Evolutionary conservation across 2,329 filamentous ascomycete species (phyloP).

Genomic region (Truncatella angustata): DNA sequence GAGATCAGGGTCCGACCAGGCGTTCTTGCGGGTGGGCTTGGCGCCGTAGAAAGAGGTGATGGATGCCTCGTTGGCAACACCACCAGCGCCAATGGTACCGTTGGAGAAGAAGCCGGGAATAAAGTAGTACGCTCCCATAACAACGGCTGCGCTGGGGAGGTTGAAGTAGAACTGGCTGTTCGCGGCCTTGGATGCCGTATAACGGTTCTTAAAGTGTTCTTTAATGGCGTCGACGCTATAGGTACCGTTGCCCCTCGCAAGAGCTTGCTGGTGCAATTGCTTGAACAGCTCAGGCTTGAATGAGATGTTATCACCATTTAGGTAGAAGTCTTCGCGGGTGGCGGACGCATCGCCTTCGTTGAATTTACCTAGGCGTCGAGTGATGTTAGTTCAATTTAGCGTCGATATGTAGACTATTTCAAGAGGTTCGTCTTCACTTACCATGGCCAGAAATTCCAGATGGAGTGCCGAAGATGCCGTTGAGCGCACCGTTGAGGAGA

Average conservation of each 20-base stretch:
- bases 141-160: conserved; percentile 13
- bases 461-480: conserved; percentile 13
- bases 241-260: conserved; percentile 12
- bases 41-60: conserved; percentile 17
- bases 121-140: conserved; percentile 16
- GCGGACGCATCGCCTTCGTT: conserved; percentile 16
- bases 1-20: conserved; percentile 12
- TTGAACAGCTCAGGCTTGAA: conserved; percentile 19
- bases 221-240: conserved; percentile 14
- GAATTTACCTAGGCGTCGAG: conserved; percentile 10
- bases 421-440: background rate
- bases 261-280: conserved; percentile 17
- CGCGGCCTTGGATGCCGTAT: conserved; percentile 11
- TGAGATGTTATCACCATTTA: conserved; percentile 17
- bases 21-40: conserved; percentile 9
- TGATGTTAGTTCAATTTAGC: background rate
- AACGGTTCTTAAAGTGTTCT: conserved; percentile 16
- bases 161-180: conserved; percentile 18
- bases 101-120: conserved; percentile 16
- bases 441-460: conserved; percentile 15
- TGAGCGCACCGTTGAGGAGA: conserved; percentile 11
- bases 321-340: conserved; percentile 17
- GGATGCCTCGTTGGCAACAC: conserved; percentile 17
- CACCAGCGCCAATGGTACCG: conserved; percentile 14
- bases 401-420: background rate